Evolutionary conservation across 139 green algal species (phyloP), one percentile per base, ranked within the genome.

Genomic region (Closterium sp.): DNA sequence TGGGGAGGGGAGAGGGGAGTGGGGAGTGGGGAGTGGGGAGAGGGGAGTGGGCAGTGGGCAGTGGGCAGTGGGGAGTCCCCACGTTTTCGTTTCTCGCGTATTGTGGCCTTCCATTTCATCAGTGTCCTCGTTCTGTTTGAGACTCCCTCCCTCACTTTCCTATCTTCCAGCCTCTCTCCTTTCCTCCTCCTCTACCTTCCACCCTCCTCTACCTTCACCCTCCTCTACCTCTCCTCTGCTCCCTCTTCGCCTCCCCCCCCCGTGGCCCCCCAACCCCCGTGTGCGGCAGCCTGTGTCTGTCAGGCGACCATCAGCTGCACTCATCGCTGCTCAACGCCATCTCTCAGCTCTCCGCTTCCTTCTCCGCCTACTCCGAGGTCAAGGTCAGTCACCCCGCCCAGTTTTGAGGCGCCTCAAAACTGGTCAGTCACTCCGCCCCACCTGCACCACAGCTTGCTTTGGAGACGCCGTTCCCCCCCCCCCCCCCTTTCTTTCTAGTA

Each of bases 331-430:
- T 86, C 30, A 32, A 33, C n/a, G 83, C n/a, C 30, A 33, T 86
- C 30, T 19, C 30, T 4, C 83, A 86, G 83, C 83, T 86, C 30
- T 86, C 83, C 30, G 16, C 16, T 28, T 32, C 83, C 83, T 86
- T 86, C 83, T 32, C 83, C 83, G 21, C 83, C 30, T 86, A 86
- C 83, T 86, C 83, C 30, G 83, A 86, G 28, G 83, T 86, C 83
- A 86, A 86, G 55, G 55, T 76, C 23, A 35, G 84, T 87, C 84
- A 34, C 31, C 21, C 21, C 3, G 16, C 83, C 21, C 28, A 19
- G 3, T 33, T 33, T 10, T 34, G 83, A 86, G 83, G 5, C 83
- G 83, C 28, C 83, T 33, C 30, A 86, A 34, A 33, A 86, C 83
- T n/a, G 28, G 3, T 30, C n/a, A n/a, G n/a, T n/a, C n/a, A n/a